A percentile compares a stretch with the other conserved stretches of the same genome.
These are phyloP conservation scores for Quercus parvula DNA, from an alignment of 306 rosid species.

Conservation along the genomic window DNA sequence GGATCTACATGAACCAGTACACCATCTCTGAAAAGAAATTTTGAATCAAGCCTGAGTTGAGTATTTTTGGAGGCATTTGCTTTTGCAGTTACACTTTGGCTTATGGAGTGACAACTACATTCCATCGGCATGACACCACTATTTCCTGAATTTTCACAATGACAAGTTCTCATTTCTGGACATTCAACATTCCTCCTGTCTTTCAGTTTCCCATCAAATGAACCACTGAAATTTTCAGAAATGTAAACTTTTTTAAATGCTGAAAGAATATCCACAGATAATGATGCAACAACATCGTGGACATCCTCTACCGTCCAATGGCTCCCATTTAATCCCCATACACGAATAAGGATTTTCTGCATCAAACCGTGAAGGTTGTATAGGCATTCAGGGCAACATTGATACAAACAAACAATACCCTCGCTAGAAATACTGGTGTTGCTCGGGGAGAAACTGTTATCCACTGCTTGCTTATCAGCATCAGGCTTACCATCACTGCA, in stretches of 20 bases:
- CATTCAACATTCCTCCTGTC: constrained; percentile 23
- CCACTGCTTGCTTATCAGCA: constrained; percentile 16
- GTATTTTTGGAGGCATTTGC: constrained; percentile 15
- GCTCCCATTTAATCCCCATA: constrained; percentile 33
- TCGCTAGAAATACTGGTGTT: constrained; percentile 25
- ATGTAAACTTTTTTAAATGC: constrained; percentile 43
- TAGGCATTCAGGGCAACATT: constrained; percentile 72
- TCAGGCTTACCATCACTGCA: constrained; percentile 24
- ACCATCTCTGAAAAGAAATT: constrained; percentile 79
- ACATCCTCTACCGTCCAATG: constrained; percentile 63
- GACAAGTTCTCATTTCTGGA: constrained; percentile 28
- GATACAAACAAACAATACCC: constrained; percentile 54
- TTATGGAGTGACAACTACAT: constrained; percentile 62
- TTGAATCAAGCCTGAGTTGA: constrained; percentile 35
- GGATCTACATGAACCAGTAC: constrained; percentile 59
- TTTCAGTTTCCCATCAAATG: constrained; percentile 19
- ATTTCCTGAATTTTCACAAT: constrained; percentile 24
- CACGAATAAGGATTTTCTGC: constrained; percentile 37
- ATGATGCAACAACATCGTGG: constrained; percentile 64
- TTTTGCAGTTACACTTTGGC: constrained; percentile 21
- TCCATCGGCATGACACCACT: constrained; percentile 36
- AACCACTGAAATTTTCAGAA: constrained; percentile 29
- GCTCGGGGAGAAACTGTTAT: constrained; percentile 27
- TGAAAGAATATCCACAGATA: constrained; percentile 72
- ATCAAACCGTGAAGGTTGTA: constrained; percentile 37